Evolutionary conservation across 1,284 basidiomycete species (phyloP).

Genomic region (Lentinula novae-zelandiae): DNA sequence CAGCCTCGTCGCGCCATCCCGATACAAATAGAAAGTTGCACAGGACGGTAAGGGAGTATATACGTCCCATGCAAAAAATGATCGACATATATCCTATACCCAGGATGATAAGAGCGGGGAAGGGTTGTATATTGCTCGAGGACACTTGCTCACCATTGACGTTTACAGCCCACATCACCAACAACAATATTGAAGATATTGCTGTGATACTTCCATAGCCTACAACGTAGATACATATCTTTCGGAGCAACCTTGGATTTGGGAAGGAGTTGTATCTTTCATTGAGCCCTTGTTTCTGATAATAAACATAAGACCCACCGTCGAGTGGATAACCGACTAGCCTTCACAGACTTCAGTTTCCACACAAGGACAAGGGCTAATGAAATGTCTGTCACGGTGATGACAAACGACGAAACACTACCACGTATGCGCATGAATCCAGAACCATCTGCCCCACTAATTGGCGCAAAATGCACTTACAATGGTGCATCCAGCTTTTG

Average conservation of each 20-base stretch:
- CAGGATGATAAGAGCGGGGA: neutral
- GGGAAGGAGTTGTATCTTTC: too few relatives aligned
- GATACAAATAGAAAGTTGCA: constrained; percentile 7
- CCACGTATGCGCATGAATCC: neutral
- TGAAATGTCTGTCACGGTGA: neutral
- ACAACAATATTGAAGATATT: neutral
- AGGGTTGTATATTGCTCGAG: neutral
- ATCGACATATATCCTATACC: constrained; percentile 7
- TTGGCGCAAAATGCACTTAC: neutral
- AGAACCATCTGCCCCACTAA: neutral
- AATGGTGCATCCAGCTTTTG: neutral
- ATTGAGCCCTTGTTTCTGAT: too few relatives aligned
- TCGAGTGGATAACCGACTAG: neutral
- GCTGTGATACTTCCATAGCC: constrained; percentile 8
- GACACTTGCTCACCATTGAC: constrained; percentile 1
- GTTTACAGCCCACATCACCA: constrained; percentile 1
- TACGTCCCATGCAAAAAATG: constrained; percentile 4
- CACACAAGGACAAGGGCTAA: neutral
- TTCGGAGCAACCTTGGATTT: constrained; percentile 1
- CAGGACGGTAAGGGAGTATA: constrained; percentile 12
- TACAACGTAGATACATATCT: constrained; percentile 4
- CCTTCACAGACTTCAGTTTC: neutral
- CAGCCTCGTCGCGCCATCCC: neutral
- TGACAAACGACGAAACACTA: neutral
- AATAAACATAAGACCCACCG: neutral